Base-by-base conservation (phyloP, 1,139 yeast species). In the Oligophagozyma castellii region DNA sequence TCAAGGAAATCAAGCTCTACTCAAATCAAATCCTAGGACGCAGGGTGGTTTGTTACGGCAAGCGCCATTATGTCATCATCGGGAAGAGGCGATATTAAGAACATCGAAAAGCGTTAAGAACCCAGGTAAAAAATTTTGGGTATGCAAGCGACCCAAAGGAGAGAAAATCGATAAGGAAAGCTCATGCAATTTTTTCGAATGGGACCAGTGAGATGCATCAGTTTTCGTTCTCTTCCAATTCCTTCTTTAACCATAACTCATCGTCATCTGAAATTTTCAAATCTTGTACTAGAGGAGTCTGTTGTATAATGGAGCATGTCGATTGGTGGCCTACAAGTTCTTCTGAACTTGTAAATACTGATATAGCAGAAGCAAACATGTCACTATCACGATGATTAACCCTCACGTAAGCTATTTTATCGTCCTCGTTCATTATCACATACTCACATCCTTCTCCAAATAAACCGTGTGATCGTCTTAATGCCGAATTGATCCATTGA, bases 71-170 rank as follows among this genome's bases (percentile, higher is more conserved):
- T 73, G 81, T 44, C 51, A 56, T 12, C 80, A 73, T 42, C 57
- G 61, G 3, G 61, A 63, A 28, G 54, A 58, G 3, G 65, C 77
- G 28, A 53, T 62, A 10, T 39, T 72, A 29, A 60, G 66, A 40
- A 67, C 74, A 0, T 63, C 72, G 1, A 62, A 53, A 35, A 65
- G 64, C 3, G 39, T 47, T 5, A 58, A 50, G 28, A 61, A 58
- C 36, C 70, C 59, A 33, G 79, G 79, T 0, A 61, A 54, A 33
- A 68, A 63, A 40, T 73, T 72, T 39, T 73, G 79, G 80, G 62
- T 70, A 23, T 73, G 81, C 43, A 39, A 59, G 0, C 53, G 58
- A 34, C 52, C 58, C 5, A 38, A 37, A 24, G 60, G 59, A 7
- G 47, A 41, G 22, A 30, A 40, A 1, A 46, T 43, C 11, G 43